These are phyloP conservation scores for Cordyceps farinosa DNA, from an alignment of 2,329 filamentous ascomycete genomes.

Conservation along the genomic window DNA sequence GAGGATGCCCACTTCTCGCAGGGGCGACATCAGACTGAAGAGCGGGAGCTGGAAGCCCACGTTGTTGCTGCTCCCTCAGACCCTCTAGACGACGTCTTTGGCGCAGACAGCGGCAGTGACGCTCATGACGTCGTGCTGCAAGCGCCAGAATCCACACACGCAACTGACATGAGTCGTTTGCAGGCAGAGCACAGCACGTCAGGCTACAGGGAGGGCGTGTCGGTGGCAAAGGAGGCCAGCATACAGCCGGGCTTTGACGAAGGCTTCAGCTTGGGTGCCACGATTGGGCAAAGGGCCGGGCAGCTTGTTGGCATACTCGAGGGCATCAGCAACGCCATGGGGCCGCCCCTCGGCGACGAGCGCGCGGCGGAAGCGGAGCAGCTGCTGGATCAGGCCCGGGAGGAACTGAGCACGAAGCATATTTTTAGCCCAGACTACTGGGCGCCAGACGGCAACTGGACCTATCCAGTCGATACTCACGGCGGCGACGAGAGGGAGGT, in stretches of 20 bases:
- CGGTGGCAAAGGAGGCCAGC: conserved; percentile 67
- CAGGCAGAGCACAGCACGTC: conserved; percentile 74
- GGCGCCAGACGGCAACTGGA: conserved; percentile 68
- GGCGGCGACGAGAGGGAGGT: conserved; percentile 40
- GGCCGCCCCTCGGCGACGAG: conserved; percentile 24
- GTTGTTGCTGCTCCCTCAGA: conserved; percentile 18
- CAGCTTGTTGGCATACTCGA: conserved; percentile 74
- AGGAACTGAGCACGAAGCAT: conserved; percentile 57
- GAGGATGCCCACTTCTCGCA: conserved; percentile 15
- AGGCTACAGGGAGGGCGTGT: conserved; percentile 87
- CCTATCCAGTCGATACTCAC: conserved; percentile 49
- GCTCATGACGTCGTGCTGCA: conserved; percentile 15
- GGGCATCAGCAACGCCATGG: conserved; percentile 56
- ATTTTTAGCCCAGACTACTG: conserved; percentile 67
- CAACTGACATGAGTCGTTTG: conserved; percentile 68
- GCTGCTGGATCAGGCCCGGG: conserved; percentile 48
- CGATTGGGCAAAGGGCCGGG: conserved; percentile 71
- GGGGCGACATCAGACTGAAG: conserved; percentile 5
- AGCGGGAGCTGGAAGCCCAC: not conserved
- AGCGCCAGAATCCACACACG: conserved; percentile 32
- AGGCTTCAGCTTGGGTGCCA: conserved; percentile 79
- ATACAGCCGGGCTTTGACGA: conserved; percentile 91
- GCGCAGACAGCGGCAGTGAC: conserved; percentile 22
- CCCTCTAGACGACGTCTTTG: conserved; percentile 37
- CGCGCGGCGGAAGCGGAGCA: conserved; percentile 24